phyloP scores from a whole-genome alignment of 2,329 filamentous ascomycete genomes.

The Trichoderma aggressivum region DNA sequence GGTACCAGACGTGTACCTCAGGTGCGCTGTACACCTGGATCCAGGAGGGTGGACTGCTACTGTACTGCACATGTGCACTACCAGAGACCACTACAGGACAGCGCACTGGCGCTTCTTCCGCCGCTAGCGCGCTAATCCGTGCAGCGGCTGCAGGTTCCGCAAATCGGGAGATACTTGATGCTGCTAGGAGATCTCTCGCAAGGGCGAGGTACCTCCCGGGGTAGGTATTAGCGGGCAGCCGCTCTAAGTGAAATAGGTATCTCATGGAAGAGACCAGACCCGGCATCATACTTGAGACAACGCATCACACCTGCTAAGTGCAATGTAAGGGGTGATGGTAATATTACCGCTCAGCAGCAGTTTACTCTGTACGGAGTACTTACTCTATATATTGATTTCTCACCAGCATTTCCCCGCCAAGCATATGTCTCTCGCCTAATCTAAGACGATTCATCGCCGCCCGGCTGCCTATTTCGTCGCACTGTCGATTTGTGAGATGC shows the following conservation, averaged over 20 bases:
- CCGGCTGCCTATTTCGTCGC: background rate
- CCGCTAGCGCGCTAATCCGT: background rate
- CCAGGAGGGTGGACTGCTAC: background rate
- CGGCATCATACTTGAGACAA: background rate
- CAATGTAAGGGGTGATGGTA: background rate
- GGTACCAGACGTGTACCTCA: background rate
- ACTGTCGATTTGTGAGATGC: background rate
- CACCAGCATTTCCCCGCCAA: background rate
- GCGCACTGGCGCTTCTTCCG: background rate
- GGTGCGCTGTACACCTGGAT: background rate
- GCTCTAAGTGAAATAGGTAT: background rate
- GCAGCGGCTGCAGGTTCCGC: background rate
- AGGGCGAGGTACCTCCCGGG: background rate
- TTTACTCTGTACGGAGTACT: too few species aligned
- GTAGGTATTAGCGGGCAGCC: background rate
- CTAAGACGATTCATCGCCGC: background rate
- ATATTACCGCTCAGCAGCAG: background rate
- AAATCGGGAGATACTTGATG: background rate
- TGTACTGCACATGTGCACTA: background rate
- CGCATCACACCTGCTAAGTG: background rate
- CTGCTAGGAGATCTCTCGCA: background rate
- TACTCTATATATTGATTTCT: background rate
- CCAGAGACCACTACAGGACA: background rate
- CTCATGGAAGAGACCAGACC: background rate
- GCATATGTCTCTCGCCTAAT: background rate